phyloP scores from a whole-genome alignment of 164 flowering plant species.

The Chloranthus sessilifolius region DNA sequence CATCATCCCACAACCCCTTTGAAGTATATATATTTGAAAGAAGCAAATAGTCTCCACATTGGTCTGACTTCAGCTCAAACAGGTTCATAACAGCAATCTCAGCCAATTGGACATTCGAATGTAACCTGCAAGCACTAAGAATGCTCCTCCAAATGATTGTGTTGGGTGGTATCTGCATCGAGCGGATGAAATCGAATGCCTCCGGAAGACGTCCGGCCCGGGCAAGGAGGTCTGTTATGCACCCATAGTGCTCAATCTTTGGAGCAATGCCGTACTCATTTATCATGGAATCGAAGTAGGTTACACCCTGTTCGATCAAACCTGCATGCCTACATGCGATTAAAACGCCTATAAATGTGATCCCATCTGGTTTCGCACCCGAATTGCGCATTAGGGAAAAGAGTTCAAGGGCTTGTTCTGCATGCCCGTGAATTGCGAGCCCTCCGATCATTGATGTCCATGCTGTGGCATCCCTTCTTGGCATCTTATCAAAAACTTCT shows the following conservation, averaged over 20 bases:
- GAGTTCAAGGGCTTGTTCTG: constrained; percentile 18
- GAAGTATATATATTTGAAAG: constrained; percentile 26
- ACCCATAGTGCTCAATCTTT: constrained; percentile 21
- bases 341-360: constrained; percentile 22
- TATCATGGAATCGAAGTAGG: constrained; percentile 19
- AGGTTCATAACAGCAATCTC: constrained; percentile 18
- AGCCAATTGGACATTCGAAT: constrained; percentile 17
- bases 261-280: constrained; percentile 10
- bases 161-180: constrained; percentile 19
- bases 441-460: constrained; percentile 25
- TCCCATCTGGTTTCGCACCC: constrained; percentile 16
- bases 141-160: constrained; percentile 22
- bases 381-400: constrained; percentile 11
- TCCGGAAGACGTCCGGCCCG: constrained; percentile 16
- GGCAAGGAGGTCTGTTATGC: constrained; percentile 21
- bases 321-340: constrained; percentile 26
- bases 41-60: constrained; percentile 21
- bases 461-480: constrained; percentile 17
- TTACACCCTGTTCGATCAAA: constrained; percentile 17
- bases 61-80: constrained; percentile 18
- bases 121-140: constrained; percentile 20
- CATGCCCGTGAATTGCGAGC: constrained; percentile 20
- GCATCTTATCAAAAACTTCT: constrained; percentile 13
- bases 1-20: constrained; percentile 20
- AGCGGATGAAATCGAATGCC: constrained; percentile 11